These are phyloP conservation scores for Saccharomyces pastorianus DNA, from an alignment of 1,139 yeast species.

Conservation along the genomic window DNA sequence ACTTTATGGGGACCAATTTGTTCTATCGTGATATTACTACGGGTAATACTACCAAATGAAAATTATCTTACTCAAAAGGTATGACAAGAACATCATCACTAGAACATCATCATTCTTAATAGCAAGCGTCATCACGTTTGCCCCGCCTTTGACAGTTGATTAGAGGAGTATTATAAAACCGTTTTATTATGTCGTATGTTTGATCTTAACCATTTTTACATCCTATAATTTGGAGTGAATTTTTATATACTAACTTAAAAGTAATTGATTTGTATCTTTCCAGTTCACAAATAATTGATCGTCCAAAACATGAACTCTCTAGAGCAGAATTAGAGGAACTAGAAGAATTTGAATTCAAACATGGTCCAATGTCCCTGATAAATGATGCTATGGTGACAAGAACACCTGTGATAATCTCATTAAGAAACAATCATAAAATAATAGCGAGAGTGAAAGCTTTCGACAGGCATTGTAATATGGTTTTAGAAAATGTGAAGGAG, in stretches of 20 bases:
- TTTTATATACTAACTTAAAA: neutral
- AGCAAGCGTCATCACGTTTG: neutral
- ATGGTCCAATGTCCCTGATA: slow-evolving; percentile 86
- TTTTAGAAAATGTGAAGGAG: slow-evolving; percentile 86
- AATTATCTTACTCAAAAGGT: neutral
- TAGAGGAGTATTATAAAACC: neutral
- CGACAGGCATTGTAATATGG: slow-evolving; percentile 92
- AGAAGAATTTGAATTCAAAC: slow-evolving; percentile 82
- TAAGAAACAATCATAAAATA: slow-evolving; percentile 87
- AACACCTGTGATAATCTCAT: slow-evolving; percentile 75
- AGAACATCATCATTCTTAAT: neutral
- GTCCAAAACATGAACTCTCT: slow-evolving; percentile 72
- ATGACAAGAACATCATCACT: neutral
- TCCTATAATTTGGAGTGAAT: neutral
- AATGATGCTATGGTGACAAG: slow-evolving; percentile 70
- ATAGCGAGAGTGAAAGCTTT: slow-evolving; percentile 88
- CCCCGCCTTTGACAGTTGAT: neutral
- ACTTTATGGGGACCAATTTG: neutral
- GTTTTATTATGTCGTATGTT: neutral
- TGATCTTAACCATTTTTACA: neutral
- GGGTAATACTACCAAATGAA: neutral
- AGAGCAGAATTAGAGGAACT: slow-evolving; percentile 71
- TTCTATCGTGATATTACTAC: neutral
- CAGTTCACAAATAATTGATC: slow-evolving; percentile 57
- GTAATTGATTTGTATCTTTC: neutral